Percentiles rank a stretch among this genome's conserved stretches.
Conservation (phyloP, 257 asterid species). For the Gynochthodes officinalis region DNA sequence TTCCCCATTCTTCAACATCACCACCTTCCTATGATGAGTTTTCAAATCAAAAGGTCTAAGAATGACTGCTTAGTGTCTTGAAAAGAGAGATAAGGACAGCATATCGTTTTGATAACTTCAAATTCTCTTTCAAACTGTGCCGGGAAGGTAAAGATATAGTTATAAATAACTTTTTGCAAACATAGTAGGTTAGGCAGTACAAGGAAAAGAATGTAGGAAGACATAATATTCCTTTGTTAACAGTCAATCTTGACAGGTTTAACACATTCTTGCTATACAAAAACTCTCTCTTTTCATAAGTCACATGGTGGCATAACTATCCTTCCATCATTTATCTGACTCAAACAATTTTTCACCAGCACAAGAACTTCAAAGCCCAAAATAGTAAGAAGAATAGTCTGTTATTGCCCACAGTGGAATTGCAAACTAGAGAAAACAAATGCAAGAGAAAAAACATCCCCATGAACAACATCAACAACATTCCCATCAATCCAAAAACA, state of each 20-base stretch:
- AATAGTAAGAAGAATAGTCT: neutral
- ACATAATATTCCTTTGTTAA: neutral
- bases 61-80: neutral
- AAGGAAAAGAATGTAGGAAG: neutral
- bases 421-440: neutral
- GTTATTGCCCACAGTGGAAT: neutral
- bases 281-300: neutral
- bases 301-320: neutral
- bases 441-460: neutral
- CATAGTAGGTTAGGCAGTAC: neutral
- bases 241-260: neutral
- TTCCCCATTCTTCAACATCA: neutral
- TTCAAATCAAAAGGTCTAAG: neutral
- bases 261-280: neutral
- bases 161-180: no score
- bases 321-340: neutral
- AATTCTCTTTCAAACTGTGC: neutral
- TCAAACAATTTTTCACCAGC: neutral
- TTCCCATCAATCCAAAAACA: neutral
- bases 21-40: neutral
- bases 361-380: neutral
- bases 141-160: neutral
- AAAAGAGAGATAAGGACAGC: neutral
- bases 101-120: neutral
- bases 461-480: neutral